A percentile compares a stretch with the other conserved stretches of the same genome.
Conservation (phyloP, 2,329 filamentous ascomycete genomes). For the Dothideomycetes sp. region DNA sequence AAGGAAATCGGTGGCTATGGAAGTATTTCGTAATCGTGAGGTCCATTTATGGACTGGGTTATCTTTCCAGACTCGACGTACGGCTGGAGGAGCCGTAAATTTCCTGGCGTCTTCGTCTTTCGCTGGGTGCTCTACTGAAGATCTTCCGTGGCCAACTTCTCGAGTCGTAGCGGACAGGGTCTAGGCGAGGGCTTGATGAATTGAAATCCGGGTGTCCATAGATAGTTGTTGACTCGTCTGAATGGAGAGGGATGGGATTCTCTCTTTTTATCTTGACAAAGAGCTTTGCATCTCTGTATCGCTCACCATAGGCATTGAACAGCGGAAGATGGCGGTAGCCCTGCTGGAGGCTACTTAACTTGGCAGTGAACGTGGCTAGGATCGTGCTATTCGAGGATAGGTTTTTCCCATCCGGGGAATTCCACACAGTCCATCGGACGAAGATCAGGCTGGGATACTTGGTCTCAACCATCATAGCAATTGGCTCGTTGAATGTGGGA, state of each 20-base stretch:
- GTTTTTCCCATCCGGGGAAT: slow-evolving; percentile 66
- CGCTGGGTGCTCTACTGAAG: slow-evolving; percentile 32
- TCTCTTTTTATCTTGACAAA: slow-evolving; percentile 77
- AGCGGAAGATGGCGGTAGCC: slow-evolving; percentile 89
- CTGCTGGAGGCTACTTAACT: slow-evolving; percentile 77
- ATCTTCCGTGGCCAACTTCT: slow-evolving; percentile 30
- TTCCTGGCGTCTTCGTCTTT: slow-evolving; percentile 21
- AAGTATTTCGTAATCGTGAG: not conserved
- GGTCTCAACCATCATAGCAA: slow-evolving; percentile 77
- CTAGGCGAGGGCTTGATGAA: slow-evolving; percentile 19
- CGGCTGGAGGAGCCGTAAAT: slow-evolving; percentile 17
- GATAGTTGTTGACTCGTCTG: slow-evolving; percentile 17
- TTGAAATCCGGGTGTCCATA: slow-evolving; percentile 16
- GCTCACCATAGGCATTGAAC: slow-evolving; percentile 78
- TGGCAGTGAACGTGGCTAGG: slow-evolving; percentile 84
- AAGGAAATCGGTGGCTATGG: too few relatives aligned
- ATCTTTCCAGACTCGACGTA: slow-evolving; percentile 23
- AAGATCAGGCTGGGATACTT: slow-evolving; percentile 91
- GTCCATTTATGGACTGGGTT: slow-evolving; percentile 8
- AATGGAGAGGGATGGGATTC: slow-evolving; percentile 17
- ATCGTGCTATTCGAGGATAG: slow-evolving; percentile 49
- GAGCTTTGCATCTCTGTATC: slow-evolving; percentile 87
- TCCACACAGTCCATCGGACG: slow-evolving; percentile 84
- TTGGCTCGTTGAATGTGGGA: slow-evolving; percentile 70
- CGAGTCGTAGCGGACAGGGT: slow-evolving; percentile 17